phyloP scores from a whole-genome alignment of 345 rosid genomes.

The Erucastrum elatum region DNA sequence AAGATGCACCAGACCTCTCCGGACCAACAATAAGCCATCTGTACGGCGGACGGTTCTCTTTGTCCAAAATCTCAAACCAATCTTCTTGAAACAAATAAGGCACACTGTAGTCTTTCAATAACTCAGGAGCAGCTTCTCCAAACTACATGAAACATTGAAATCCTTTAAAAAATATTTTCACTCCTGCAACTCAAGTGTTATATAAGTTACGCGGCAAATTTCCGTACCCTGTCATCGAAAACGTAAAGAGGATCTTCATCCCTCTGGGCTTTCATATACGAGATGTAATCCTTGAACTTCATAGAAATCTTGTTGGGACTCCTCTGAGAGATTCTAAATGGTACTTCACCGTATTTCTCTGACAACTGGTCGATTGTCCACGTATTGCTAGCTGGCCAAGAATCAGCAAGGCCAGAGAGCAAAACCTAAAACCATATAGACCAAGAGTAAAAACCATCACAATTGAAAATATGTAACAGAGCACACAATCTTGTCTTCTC shows the following conservation, averaged over 20 bases:
- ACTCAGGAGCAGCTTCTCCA: slow-evolving; percentile 76
- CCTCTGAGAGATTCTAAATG: slow-evolving; percentile 85
- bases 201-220: neutral
- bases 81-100: slow-evolving; percentile 91
- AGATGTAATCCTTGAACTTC: slow-evolving; percentile 79
- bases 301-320: slow-evolving; percentile 60
- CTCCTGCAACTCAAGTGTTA: slow-evolving; percentile 8
- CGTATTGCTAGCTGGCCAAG: slow-evolving; percentile 85
- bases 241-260: slow-evolving; percentile 97
- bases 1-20: slow-evolving; percentile 98
- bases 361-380: slow-evolving; percentile 78
- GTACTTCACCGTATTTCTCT: slow-evolving; percentile 60
- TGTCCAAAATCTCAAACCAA: slow-evolving; percentile 72
- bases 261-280: slow-evolving; percentile 71
- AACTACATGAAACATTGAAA: slow-evolving; percentile 55
- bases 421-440: slow-evolving; percentile 53
- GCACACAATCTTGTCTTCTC: neutral
- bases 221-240: slow-evolving; percentile 79
- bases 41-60: slow-evolving; percentile 74
- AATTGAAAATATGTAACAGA: slow-evolving; percentile 8
- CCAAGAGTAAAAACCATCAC: neutral
- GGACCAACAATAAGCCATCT: slow-evolving; percentile 98
- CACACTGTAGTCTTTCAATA: slow-evolving; percentile 77
- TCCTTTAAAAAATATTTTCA: slow-evolving; percentile 10
- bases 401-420: slow-evolving; percentile 72